Percentiles rank a stretch among this genome's conserved stretches.
These are phyloP conservation scores for Colletotrichum tanaceti DNA, from an alignment of 2,329 filamentous ascomycete species.

Conservation along the genomic window DNA sequence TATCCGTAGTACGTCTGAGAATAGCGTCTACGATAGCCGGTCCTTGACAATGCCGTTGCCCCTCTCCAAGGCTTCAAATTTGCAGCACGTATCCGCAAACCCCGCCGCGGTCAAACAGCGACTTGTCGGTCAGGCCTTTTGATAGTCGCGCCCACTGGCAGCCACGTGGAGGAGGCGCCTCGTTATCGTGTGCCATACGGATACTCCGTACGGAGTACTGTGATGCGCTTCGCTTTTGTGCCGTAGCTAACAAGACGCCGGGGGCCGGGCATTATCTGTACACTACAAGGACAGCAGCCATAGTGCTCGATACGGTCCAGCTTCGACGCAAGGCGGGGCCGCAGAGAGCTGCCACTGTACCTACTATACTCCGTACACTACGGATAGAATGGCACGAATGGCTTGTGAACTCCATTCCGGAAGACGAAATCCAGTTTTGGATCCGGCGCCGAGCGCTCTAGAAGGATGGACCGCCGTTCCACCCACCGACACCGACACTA, in stretches of 20 bases:
- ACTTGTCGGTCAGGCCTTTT: neutral
- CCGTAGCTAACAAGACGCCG: conserved; percentile 5
- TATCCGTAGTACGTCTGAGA: conserved; percentile 2
- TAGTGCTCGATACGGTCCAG: neutral
- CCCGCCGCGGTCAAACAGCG: neutral
- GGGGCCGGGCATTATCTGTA: neutral
- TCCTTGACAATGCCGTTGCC: neutral
- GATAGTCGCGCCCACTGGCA: conserved; percentile 1
- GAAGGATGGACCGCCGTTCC: conserved; percentile 26
- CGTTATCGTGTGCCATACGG: neutral
- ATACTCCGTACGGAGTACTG: neutral
- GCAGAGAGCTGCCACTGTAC: conserved; percentile 1
- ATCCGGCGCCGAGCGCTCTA: conserved; percentile 23
- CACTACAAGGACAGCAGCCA: conserved; percentile 10
- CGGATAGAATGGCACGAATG: conserved; percentile 3
- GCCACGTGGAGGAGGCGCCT: conserved; percentile 24
- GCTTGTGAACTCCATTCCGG: neutral
- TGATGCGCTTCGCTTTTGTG: conserved; percentile 12
- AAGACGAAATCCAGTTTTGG: neutral
- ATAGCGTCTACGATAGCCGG: neutral
- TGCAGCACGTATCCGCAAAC: neutral
- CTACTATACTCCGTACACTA: too few relatives aligned
- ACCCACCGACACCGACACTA: conserved; percentile 13
- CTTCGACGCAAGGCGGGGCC: neutral
- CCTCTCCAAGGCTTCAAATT: neutral